A percentile compares a stretch with the other conserved stretches of the same genome.
phyloP scores from a whole-genome alignment of 2,329 filamentous ascomycete species.

The Aspergillus piperis region DNA sequence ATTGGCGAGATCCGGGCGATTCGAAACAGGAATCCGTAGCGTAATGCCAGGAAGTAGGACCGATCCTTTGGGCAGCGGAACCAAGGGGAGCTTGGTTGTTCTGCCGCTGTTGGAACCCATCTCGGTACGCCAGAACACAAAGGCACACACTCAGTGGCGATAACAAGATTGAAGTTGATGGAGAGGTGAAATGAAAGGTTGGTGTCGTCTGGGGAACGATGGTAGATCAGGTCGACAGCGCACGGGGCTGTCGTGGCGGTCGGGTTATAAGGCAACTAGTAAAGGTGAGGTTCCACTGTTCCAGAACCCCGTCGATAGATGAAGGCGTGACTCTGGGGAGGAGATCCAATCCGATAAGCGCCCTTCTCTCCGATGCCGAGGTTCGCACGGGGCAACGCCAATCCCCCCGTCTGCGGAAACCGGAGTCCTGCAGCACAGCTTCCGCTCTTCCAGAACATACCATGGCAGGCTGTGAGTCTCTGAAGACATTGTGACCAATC shows the following conservation, averaged over 20 bases:
- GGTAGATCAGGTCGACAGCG: slow-evolving; percentile 3
- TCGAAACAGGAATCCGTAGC: slow-evolving; percentile 78
- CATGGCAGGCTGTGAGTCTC: neutral
- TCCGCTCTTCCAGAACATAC: neutral
- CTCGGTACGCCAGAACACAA: slow-evolving; percentile 16
- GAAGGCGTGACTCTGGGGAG: slow-evolving; percentile 32
- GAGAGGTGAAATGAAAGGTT: neutral
- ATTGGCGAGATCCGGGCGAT: slow-evolving; percentile 83
- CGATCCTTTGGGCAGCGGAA: slow-evolving; percentile 76
- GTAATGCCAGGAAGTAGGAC: slow-evolving; percentile 85
- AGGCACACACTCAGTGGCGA: neutral
- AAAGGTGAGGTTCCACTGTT: slow-evolving; percentile 23
- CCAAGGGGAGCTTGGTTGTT: slow-evolving; percentile 64
- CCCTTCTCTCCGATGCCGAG: slow-evolving; percentile 36
- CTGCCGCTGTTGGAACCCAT: slow-evolving; percentile 43
- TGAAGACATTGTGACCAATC: neutral
- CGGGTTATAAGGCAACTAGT: slow-evolving; percentile 16
- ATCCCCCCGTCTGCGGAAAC: neutral
- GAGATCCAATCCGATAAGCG: slow-evolving; percentile 33
- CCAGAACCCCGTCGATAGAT: slow-evolving; percentile 35
- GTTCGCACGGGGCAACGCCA: slow-evolving; percentile 22
- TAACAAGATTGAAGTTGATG: neutral
- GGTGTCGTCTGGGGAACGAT: neutral
- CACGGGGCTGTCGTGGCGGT: slow-evolving; percentile 7
- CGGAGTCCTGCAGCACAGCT: neutral